Base-by-base conservation (phyloP, 2,329 filamentous ascomycete genomes). In the Nemania serpens region DNA sequence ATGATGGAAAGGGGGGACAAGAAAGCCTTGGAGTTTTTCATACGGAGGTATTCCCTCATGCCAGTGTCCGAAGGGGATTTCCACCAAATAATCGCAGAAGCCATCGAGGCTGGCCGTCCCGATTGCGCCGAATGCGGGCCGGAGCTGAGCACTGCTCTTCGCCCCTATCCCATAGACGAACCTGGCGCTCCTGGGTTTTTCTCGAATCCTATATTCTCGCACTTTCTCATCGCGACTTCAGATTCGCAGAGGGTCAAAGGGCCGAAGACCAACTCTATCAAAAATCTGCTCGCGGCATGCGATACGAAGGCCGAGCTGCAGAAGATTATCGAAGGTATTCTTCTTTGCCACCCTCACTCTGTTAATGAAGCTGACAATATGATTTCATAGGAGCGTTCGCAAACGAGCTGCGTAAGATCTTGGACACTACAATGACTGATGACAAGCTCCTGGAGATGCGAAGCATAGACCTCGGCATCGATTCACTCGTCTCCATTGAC, bases 21-120 rank as follows among this genome's bases (percentile, higher is more conserved):
- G 5, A 25, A 25, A 18, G 33, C 6, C 2, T 63, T 68, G 3
- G 69, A 69, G 41, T 56, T 64, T 0, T 70, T 63, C 20, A 68
- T 72, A 64, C 36, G 15, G 15, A 3, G 65, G 47, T 58, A 60
- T 34, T 34, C 59, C 0, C 62, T 72, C 43, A 66, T 71, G 66
- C 64, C 53, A 7, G 62, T 75, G 66, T 73, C 70, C 7, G 73
- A 75, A 25, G 63, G 68, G 17, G 74, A 75, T 45, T 70, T 71
- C 51, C 67, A 70, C 34, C 71, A 75, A 47, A 58, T 69, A 2
- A 69, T 75, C 45, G 69, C 70, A 9, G 73, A 75, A 55, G 71
- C 66, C 5, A 68, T 75, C 10, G 56, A 73, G 1, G 63, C 64
- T 12, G 55, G 61, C 39, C 34, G 41, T 5, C 58, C 46, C 9